Evolutionary conservation across 805 yeast species (phyloP).

Genomic region (Hanseniaspora meyeri): DNA sequence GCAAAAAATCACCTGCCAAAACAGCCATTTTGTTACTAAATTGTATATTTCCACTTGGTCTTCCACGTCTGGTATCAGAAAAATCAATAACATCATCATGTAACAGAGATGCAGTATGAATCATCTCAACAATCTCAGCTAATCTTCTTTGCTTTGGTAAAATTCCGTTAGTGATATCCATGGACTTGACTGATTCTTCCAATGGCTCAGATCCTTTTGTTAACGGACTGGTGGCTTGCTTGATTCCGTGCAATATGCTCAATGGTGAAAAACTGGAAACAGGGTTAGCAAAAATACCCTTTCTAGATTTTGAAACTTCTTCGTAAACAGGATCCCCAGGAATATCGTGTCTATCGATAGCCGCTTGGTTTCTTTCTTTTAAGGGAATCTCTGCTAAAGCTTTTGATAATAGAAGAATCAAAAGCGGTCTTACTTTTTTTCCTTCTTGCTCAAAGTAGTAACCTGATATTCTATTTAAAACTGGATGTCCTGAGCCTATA

Average conservation of each 20-base stretch:
- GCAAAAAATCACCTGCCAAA: conserved; percentile 86
- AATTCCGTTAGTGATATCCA: conserved; percentile 54
- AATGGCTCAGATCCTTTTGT: conserved; percentile 65
- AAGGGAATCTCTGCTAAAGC: conserved; percentile 68
- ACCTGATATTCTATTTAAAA: conserved; percentile 79
- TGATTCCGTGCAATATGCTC: conserved; percentile 74
- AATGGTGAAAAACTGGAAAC: conserved; percentile 54
- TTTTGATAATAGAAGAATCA: conserved; percentile 71
- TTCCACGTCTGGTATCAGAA: conserved; percentile 77
- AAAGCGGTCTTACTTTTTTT: conserved; percentile 82
- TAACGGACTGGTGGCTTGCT: conserved; percentile 73
- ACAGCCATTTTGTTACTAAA: conserved; percentile 96
- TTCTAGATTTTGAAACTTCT: conserved; percentile 31
- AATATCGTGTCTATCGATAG: conserved; percentile 52
- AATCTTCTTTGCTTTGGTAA: conserved; percentile 88
- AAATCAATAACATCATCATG: conserved; percentile 95
- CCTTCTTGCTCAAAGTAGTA: conserved; percentile 96
- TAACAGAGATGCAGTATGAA: conserved; percentile 86
- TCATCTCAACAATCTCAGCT: conserved; percentile 97
- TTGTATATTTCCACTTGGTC: conserved; percentile 84
- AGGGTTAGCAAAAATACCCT: conserved; percentile 43
- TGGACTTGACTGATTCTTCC: conserved; percentile 32
- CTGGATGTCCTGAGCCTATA: conserved; percentile 89
- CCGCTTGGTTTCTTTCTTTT: conserved; percentile 49
- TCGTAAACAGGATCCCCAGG: conserved; percentile 50